A percentile compares a stretch with the other conserved stretches of the same genome.
Evolutionary conservation across 306 rosid species (phyloP).

Genomic region (Fragaria vesca): DNA sequence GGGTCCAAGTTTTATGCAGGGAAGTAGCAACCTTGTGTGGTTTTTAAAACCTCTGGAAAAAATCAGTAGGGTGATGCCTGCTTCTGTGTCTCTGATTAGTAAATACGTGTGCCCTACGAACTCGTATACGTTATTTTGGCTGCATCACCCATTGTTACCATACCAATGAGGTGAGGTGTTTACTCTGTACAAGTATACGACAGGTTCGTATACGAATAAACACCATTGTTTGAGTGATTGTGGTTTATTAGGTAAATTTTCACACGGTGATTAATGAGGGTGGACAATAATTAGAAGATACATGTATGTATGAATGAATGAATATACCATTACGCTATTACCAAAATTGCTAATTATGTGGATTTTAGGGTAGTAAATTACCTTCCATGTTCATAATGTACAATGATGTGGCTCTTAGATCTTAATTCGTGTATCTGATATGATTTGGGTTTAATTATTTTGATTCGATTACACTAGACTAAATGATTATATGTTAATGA

Average conservation of each 20-base stretch:
- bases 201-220: background rate
- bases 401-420: no score
- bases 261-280: no score
- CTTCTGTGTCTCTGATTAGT: background rate
- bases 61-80: background rate
- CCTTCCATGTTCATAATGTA: no score
- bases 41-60: background rate
- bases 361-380: no score
- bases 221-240: no score
- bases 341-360: no score
- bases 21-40: conserved; percentile 15
- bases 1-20: conserved; percentile 10
- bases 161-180: background rate
- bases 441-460: background rate
- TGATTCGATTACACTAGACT: no score
- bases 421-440: no score
- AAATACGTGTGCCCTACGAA: background rate
- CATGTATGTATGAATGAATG: no score
- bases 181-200: background rate
- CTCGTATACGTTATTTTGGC: background rate
- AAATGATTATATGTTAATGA: no score
- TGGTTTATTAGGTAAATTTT: no score
- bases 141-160: background rate
- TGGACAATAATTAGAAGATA: background rate
- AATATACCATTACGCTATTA: no score